These are phyloP conservation scores for Neurospora sp. DNA, from an alignment of 2,329 filamentous ascomycete species.

Conservation along the genomic window DNA sequence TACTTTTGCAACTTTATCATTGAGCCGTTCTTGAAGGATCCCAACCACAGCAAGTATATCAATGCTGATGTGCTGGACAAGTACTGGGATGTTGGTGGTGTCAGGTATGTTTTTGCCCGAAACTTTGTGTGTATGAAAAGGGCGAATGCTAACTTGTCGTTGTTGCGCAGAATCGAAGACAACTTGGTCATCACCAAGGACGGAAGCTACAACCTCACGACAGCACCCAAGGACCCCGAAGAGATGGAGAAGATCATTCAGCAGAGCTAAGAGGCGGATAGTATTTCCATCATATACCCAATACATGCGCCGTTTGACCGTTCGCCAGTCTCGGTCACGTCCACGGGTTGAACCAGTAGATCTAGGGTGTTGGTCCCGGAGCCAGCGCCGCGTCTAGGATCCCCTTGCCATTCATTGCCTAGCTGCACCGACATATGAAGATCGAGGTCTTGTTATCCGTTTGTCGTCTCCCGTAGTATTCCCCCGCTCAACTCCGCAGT, in stretches of 20 bases:
- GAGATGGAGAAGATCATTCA: slow-evolving; percentile 46
- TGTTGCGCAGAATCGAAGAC: slow-evolving; percentile 40
- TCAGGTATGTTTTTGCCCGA: slow-evolving; percentile 36
- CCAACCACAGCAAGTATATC: slow-evolving; percentile 66
- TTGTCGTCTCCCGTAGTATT: background rate
- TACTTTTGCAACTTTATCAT: slow-evolving; percentile 93
- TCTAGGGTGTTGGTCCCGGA: background rate
- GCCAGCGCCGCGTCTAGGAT: background rate
- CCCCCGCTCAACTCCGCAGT: background rate
- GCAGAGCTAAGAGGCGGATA: slow-evolving; percentile 7
- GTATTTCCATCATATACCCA: background rate
- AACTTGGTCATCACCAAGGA: slow-evolving; percentile 53
- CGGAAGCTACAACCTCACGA: slow-evolving; percentile 56
- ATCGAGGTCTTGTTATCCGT: too few species aligned
- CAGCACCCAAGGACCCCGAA: slow-evolving; percentile 50
- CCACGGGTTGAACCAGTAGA: background rate
- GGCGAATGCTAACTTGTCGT: slow-evolving; percentile 1
- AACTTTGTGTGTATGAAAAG: background rate
- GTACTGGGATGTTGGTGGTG: slow-evolving; percentile 76
- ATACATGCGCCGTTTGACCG: background rate
- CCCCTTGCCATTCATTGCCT: background rate
- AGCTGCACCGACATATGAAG: background rate
- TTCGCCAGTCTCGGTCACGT: background rate
- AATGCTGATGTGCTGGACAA: slow-evolving; percentile 60
- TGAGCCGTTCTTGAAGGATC: slow-evolving; percentile 64